These are phyloP conservation scores for Tylopilus vinaceipallidus DNA, from an alignment of 768 basidiomycete species.

Conservation along the genomic window DNA sequence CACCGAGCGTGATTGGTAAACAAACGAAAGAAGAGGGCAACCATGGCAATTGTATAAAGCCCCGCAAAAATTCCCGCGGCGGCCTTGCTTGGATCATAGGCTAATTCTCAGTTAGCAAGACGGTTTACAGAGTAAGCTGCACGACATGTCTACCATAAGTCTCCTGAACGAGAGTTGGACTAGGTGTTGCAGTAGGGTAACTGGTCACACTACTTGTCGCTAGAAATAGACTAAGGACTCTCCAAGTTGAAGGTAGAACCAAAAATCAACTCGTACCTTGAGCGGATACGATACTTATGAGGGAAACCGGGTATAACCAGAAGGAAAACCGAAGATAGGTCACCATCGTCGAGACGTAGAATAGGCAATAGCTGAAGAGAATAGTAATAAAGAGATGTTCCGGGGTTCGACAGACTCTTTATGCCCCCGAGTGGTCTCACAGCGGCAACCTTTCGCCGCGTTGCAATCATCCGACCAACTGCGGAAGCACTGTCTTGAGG, in stretches of 20 bases:
- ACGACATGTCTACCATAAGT: neutral
- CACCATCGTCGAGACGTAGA: too few species aligned
- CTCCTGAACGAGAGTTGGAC: constrained; percentile 7
- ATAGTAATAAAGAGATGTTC: neutral
- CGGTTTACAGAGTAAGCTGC: neutral
- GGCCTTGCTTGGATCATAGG: constrained; percentile 24
- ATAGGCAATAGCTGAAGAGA: neutral
- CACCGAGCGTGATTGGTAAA: constrained; percentile 26
- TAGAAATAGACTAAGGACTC: neutral
- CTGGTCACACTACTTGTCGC: constrained; percentile 2
- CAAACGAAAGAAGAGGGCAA: constrained; percentile 20
- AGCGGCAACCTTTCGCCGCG: neutral
- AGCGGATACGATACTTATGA: constrained; percentile 1
- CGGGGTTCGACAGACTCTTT: neutral
- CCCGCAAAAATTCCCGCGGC: constrained; percentile 22
- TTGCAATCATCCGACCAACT: neutral
- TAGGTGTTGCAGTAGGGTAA: constrained; percentile 5
- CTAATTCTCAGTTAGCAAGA: constrained; percentile 10
- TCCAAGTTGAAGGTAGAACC: neutral
- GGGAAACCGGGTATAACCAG: neutral
- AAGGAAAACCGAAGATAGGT: too few species aligned
- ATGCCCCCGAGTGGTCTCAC: neutral
- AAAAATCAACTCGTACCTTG: neutral
- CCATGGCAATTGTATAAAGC: constrained; percentile 17
- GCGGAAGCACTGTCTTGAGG: constrained; percentile 1